These are phyloP conservation scores for Globisporangium orthogonon DNA, from an alignment of 352 stramenopile genomes.

Conservation along the genomic window DNA sequence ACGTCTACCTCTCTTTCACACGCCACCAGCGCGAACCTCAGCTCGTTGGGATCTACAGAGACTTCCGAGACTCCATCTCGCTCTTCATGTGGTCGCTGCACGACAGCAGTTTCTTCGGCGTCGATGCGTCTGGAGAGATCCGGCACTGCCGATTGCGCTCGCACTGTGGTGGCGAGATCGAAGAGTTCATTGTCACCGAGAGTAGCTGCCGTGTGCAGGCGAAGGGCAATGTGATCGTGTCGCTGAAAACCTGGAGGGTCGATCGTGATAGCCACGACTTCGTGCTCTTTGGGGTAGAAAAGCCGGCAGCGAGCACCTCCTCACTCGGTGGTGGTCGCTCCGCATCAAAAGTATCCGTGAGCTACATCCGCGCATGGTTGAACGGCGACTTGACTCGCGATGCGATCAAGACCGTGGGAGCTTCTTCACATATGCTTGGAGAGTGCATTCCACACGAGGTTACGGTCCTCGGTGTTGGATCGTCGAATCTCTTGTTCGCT, in stretches of 20 bases:
- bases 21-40: conserved; percentile 40
- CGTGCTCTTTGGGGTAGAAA: conserved; percentile 46
- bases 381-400: conserved; percentile 44
- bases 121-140: conserved; percentile 23
- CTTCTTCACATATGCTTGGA: conserved; percentile 1
- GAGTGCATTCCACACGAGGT: conserved; percentile 27
- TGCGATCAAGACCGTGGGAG: conserved; percentile 16
- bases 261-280: conserved; percentile 46
- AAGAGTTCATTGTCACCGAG: conserved; percentile 31
- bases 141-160: conserved; percentile 32
- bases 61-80: conserved; percentile 34
- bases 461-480: conserved; percentile 35
- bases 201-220: conserved; percentile 18
- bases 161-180: conserved; percentile 29
- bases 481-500: conserved; percentile 33
- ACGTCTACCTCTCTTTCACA: conserved; percentile 42
- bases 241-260: conserved; percentile 22
- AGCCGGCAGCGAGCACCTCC: background rate
- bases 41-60: conserved; percentile 35
- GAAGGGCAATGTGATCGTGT: conserved; percentile 17
- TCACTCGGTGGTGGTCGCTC: background rate
- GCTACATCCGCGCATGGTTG: conserved; percentile 41
- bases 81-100: conserved; percentile 36
- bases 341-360: conserved; percentile 5
- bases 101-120: conserved; percentile 45